Evolutionary conservation across 1,284 basidiomycete species (phyloP).

Genomic region (Apiotrichum sp.): DNA sequence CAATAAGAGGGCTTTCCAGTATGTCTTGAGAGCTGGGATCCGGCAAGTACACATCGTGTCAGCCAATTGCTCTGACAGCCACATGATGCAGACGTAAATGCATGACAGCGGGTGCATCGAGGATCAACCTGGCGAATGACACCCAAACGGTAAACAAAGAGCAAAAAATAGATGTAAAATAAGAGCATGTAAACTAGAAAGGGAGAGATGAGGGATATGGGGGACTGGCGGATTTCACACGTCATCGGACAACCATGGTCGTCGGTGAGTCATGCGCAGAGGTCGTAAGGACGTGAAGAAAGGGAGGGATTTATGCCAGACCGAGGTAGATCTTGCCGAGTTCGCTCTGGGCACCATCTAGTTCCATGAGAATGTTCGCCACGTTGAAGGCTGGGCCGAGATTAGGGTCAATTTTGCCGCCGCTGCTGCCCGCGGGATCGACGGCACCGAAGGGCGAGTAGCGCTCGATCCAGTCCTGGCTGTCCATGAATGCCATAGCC

Average conservation of each 20-base stretch:
- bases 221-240: too few relatives aligned
- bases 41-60: too few relatives aligned
- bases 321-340: not conserved
- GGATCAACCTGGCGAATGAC: not conserved
- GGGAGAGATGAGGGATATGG: not conserved
- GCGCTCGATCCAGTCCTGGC: conserved; percentile 53
- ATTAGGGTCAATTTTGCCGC: not conserved
- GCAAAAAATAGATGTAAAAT: not conserved
- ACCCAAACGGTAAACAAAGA: not conserved
- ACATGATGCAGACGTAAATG: too few relatives aligned
- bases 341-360: too few relatives aligned
- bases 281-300: too few relatives aligned
- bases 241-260: too few relatives aligned
- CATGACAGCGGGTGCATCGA: not conserved
- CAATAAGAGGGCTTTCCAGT: too few relatives aligned
- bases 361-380: not conserved
- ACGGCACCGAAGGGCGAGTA: conserved; percentile 60
- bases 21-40: too few relatives aligned
- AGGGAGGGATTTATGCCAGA: not conserved
- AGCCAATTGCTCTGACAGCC: too few relatives aligned
- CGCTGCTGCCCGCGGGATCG: not conserved
- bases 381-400: not conserved
- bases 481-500: conserved; percentile 57
- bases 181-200: too few relatives aligned
- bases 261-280: too few relatives aligned